Evolutionary conservation across 805 yeast species (phyloP).

Genomic region (Schwanniomyces sp.): DNA sequence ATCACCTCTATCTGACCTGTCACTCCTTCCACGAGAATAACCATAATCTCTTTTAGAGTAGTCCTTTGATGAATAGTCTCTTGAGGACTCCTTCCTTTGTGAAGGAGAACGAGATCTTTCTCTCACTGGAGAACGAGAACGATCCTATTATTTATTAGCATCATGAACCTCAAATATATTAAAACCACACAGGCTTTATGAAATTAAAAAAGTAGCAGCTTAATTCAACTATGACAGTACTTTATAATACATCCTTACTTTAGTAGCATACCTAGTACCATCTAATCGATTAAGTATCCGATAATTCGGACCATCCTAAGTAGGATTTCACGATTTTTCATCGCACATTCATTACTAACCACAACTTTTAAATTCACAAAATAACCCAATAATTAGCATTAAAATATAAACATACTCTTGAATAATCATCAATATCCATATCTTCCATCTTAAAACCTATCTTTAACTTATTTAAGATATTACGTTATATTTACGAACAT

Average conservation of each 20-base stretch:
- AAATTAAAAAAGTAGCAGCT: background rate
- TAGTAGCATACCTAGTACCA: background rate
- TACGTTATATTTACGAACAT: background rate
- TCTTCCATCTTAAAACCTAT: constrained; percentile 44
- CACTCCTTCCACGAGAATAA: constrained; percentile 23
- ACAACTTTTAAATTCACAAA: background rate
- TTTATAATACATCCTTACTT: background rate
- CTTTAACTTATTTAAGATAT: background rate
- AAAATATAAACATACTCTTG: constrained; percentile 48
- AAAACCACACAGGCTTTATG: constrained; percentile 1
- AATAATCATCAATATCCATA: constrained; percentile 63
- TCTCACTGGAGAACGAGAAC: constrained; percentile 31
- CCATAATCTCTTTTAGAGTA: constrained; percentile 29
- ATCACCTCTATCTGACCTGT: constrained; percentile 7
- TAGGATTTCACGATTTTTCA: background rate
- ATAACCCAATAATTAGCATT: background rate
- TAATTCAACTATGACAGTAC: background rate
- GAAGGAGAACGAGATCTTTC: constrained; percentile 39
- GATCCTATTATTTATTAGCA: constrained; percentile 32
- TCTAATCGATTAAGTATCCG: background rate
- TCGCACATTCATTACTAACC: background rate
- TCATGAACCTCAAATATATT: constrained; percentile 1
- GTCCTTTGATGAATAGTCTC: constrained; percentile 30
- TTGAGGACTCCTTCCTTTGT: constrained; percentile 19
- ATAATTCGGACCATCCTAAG: background rate